phyloP scores from a whole-genome alignment of 2,329 filamentous ascomycete genomes.

The Lachnellula arida region DNA sequence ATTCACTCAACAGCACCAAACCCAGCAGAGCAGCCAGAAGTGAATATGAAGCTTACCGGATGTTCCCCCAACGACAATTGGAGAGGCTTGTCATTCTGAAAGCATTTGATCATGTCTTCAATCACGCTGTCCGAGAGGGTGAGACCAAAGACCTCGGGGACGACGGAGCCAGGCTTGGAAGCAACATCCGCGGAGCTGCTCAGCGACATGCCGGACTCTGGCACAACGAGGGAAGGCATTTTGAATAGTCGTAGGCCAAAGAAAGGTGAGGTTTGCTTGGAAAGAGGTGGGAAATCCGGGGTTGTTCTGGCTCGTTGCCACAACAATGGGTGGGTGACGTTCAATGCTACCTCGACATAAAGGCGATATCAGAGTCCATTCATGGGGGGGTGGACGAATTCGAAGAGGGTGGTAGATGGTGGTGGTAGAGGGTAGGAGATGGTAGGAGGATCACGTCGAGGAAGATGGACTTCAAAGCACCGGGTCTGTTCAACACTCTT shows the following conservation, averaged over 20 bases:
- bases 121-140: conserved; percentile 54
- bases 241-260: conserved; percentile 17
- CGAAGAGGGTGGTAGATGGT: background rate
- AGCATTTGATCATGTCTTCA: conserved; percentile 57
- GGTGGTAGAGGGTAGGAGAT: background rate
- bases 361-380: conserved; percentile 20
- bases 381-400: conserved; percentile 1
- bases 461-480: background rate
- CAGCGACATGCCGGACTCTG: conserved; percentile 53
- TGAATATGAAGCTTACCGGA: conserved; percentile 48
- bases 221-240: conserved; percentile 53
- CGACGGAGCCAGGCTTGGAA: conserved; percentile 42
- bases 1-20: background rate
- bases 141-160: conserved; percentile 53
- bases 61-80: conserved; percentile 52
- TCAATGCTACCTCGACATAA: conserved; percentile 20
- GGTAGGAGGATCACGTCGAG: background rate
- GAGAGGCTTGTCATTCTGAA: conserved; percentile 52
- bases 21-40: conserved; percentile 1
- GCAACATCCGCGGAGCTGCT: conserved; percentile 35
- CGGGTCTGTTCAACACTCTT: background rate
- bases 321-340: conserved; percentile 14
- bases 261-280: conserved; percentile 3
- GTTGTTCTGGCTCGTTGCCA: conserved; percentile 18
- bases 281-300: conserved; percentile 1